A percentile compares a stretch with the other conserved stretches of the same genome.
Evolutionary conservation across 1,284 basidiomycete genomes (phyloP).

Genomic region (Austroboletus niveus): DNA sequence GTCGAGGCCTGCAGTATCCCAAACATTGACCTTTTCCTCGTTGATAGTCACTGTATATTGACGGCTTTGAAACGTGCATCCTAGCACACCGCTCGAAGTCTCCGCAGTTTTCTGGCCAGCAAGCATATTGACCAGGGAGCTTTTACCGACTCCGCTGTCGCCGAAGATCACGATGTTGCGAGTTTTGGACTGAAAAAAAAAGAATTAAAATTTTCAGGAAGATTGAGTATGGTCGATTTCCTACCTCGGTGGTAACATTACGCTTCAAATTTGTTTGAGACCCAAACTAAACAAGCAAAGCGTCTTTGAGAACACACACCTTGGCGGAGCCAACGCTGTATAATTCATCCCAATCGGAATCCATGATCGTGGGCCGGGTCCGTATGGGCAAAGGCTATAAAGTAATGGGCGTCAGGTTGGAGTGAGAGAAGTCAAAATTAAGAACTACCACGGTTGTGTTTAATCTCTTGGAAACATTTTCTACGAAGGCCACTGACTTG

Average conservation of each 20-base stretch:
- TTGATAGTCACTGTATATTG: conserved; percentile 16
- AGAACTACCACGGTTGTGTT: conserved; percentile 10
- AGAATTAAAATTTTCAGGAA: background rate
- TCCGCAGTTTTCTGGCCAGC: conserved; percentile 22
- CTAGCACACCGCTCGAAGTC: conserved; percentile 27
- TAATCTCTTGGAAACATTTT: background rate
- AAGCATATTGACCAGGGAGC: conserved; percentile 32
- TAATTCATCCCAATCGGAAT: background rate
- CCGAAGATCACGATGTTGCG: conserved; percentile 31
- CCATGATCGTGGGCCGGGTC: conserved; percentile 14
- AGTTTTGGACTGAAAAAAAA: conserved; percentile 1
- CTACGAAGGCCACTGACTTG: background rate
- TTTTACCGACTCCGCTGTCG: conserved; percentile 35
- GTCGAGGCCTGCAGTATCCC: conserved; percentile 32
- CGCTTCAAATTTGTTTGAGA: conserved; percentile 3
- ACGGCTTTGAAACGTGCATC: conserved; percentile 30
- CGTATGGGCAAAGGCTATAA: background rate
- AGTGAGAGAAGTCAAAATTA: background rate
- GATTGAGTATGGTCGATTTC: background rate
- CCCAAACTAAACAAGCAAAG: background rate
- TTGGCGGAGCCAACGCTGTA: background rate
- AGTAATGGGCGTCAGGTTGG: conserved; percentile 1
- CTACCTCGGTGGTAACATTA: conserved; percentile 13
- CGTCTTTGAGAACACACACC: conserved; percentile 8
- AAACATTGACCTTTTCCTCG: conserved; percentile 24